phyloP scores from a whole-genome alignment of 2,329 filamentous ascomycete species.

The Nothopassalora personata region DNA sequence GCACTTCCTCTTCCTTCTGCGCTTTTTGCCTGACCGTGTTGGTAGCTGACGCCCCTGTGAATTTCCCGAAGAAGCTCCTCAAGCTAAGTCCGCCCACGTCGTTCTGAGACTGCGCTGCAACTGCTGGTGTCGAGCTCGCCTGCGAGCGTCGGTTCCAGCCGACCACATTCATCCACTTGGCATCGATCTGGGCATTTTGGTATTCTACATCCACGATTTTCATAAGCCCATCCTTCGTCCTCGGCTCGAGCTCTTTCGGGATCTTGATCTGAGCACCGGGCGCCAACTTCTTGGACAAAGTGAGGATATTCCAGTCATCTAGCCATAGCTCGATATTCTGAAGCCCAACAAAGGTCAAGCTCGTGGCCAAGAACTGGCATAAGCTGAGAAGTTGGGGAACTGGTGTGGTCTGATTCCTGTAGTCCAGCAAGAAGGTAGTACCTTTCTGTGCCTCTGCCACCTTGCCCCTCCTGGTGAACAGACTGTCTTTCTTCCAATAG shows the following conservation, averaged over 20 bases:
- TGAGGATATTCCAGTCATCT: conserved; percentile 76
- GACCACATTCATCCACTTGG: conserved; percentile 78
- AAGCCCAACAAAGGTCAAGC: conserved; percentile 89
- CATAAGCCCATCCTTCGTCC: conserved; percentile 85
- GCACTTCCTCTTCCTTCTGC: conserved; percentile 57
- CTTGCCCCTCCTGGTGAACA: conserved; percentile 83
- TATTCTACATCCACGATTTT: conserved; percentile 73
- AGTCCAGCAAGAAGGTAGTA: conserved; percentile 92
- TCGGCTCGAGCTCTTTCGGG: conserved; percentile 72
- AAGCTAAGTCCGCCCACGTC: conserved; percentile 38
- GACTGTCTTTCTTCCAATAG: conserved; percentile 98
- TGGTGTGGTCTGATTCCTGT: conserved; percentile 80
- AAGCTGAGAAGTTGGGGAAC: conserved; percentile 80
- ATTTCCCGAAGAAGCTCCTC: conserved; percentile 71
- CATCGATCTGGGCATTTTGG: conserved; percentile 87
- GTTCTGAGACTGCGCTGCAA: conserved; percentile 45
- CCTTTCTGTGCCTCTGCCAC: conserved; percentile 55
- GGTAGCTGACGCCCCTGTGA: conserved; percentile 36
- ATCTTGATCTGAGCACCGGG: conserved; percentile 67
- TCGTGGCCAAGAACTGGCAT: conserved; percentile 88
- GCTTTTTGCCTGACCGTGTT: conserved; percentile 53
- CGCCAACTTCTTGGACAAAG: conserved; percentile 77
- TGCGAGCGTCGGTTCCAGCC: conserved; percentile 62
- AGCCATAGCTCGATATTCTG: conserved; percentile 84
- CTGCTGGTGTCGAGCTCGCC: conserved; percentile 12